These are phyloP conservation scores for Phytopythium litorale DNA, from an alignment of 352 stramenopile species.

Conservation along the genomic window DNA sequence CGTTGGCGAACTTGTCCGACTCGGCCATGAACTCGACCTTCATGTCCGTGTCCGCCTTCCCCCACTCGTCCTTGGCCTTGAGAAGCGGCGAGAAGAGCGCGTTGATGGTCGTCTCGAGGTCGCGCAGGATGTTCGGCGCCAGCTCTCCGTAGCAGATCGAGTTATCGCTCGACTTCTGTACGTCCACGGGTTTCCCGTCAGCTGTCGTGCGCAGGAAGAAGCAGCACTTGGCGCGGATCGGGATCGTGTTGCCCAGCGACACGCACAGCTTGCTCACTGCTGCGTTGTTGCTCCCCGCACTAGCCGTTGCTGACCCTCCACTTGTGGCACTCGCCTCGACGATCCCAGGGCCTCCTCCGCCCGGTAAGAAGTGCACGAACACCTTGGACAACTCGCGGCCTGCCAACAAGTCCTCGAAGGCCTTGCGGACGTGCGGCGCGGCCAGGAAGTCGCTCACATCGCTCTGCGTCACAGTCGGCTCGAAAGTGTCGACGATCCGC, in stretches of 20 bases:
- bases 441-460: slow-evolving; percentile 71
- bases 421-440: slow-evolving; percentile 42
- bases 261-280: slow-evolving; percentile 55
- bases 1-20: slow-evolving; percentile 93
- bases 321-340: neutral
- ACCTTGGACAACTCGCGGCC: slow-evolving; percentile 71
- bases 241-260: slow-evolving; percentile 61
- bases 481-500: slow-evolving; percentile 78
- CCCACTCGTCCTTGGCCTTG: slow-evolving; percentile 94
- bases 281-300: slow-evolving; percentile 16
- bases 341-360: slow-evolving; percentile 4
- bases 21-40: slow-evolving; percentile 93
- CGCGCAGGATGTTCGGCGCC: slow-evolving; percentile 74
- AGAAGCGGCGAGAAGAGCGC: slow-evolving; percentile 90
- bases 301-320: slow-evolving; percentile 1
- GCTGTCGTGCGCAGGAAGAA: slow-evolving; percentile 76
- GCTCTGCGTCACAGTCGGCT: slow-evolving; percentile 41
- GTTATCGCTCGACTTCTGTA: slow-evolving; percentile 73
- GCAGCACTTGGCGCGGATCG: slow-evolving; percentile 77
- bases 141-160: slow-evolving; percentile 83
- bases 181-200: slow-evolving; percentile 72
- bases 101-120: slow-evolving; percentile 78
- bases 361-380: slow-evolving; percentile 70
- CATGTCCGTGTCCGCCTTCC: slow-evolving; percentile 91
- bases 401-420: slow-evolving; percentile 70